phyloP scores from a whole-genome alignment of 441 rosid species.

The Rhodomyrtus psidioides region DNA sequence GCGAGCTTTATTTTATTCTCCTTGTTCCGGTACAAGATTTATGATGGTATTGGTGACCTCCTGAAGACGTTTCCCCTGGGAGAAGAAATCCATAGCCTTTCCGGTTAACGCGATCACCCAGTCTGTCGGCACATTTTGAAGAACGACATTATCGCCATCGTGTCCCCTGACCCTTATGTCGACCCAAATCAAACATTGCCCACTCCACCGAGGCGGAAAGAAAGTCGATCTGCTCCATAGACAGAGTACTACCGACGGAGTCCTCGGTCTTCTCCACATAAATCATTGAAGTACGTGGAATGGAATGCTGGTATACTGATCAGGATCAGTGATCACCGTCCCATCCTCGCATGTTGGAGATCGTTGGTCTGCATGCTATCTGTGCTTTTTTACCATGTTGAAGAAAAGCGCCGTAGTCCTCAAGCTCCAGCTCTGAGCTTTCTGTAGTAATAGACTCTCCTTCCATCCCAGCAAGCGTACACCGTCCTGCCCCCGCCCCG shows the following conservation, averaged over 20 bases:
- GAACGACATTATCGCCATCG: background rate
- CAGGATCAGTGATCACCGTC: background rate
- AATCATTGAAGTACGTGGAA: background rate
- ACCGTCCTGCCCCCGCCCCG: background rate
- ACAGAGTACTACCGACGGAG: too few species aligned
- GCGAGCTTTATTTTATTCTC: background rate
- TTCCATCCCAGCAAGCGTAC: background rate
- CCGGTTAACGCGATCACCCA: rapidly evolving
- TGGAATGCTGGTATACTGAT: background rate
- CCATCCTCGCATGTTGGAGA: background rate
- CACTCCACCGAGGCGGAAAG: background rate
- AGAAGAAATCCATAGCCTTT: background rate
- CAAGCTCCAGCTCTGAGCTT: background rate
- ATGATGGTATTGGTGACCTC: background rate
- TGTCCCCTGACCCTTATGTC: background rate
- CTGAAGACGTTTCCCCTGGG: background rate
- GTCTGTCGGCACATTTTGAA: background rate
- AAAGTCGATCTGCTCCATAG: background rate
- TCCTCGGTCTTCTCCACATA: background rate
- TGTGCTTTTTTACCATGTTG: background rate
- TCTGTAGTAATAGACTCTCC: background rate
- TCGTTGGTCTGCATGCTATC: background rate
- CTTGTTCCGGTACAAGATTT: background rate
- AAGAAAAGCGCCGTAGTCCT: background rate
- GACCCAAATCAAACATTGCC: background rate